Percentiles rank a stretch among this genome's conserved stretches.
phyloP scores from a whole-genome alignment of 352 stramenopile genomes.

The Pythium phragmiticola region DNA sequence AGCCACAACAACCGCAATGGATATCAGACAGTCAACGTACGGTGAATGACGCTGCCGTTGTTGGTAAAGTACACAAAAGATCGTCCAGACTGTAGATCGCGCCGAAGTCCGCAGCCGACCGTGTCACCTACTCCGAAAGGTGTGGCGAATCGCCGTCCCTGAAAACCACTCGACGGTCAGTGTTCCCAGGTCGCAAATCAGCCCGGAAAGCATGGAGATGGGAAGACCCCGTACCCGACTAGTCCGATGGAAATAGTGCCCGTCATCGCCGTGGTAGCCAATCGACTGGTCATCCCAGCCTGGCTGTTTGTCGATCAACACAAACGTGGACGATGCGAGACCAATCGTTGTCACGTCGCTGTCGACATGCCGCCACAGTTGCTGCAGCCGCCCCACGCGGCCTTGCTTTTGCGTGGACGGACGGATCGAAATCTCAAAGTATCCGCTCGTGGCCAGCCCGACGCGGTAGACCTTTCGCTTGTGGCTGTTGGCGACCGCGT shows the following conservation, averaged over 20 bases:
- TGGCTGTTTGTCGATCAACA: conserved; percentile 61
- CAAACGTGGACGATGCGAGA: conserved; percentile 49
- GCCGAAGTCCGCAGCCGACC: conserved; percentile 68
- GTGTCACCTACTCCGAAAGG: conserved; percentile 63
- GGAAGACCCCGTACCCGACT: conserved; percentile 31
- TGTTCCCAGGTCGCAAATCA: background rate
- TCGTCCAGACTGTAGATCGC: conserved; percentile 32
- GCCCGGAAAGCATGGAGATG: background rate
- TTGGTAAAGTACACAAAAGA: conserved; percentile 74
- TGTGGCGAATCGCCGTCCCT: conserved; percentile 61
- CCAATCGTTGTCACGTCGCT: conserved; percentile 67
- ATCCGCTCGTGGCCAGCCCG: conserved; percentile 55
- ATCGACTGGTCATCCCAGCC: conserved; percentile 65
- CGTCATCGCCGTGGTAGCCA: conserved; percentile 82
- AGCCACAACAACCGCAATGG: background rate
- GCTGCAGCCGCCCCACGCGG: background rate
- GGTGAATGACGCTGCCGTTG: conserved; percentile 56
- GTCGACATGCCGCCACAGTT: conserved; percentile 15
- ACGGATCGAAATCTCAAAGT: conserved; percentile 74
- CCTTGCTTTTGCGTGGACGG: conserved; percentile 17
- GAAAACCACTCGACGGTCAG: background rate
- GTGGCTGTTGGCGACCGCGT: conserved; percentile 22
- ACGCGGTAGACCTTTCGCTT: conserved; percentile 36
- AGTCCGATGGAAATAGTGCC: conserved; percentile 56
- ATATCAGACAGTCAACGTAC: conserved; percentile 13